Percentiles rank a stretch among this genome's conserved stretches.
Evolutionary conservation across 164 flowering plant genomes (phyloP).

Genomic region (Malania oleifera): DNA sequence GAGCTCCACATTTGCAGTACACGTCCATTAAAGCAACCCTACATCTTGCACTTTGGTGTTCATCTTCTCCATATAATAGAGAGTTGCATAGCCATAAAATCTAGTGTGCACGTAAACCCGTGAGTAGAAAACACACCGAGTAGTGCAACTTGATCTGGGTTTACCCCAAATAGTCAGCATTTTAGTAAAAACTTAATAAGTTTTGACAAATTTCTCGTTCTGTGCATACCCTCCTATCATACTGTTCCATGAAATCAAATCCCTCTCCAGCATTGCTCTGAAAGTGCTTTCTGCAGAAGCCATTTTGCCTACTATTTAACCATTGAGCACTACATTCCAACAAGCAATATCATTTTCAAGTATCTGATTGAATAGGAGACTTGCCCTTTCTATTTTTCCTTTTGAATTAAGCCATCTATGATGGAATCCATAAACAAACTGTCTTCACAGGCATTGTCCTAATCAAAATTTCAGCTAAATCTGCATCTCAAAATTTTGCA

Average conservation of each 20-base stretch:
- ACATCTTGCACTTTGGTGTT: slow-evolving; percentile 6
- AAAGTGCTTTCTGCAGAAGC: slow-evolving; percentile 5
- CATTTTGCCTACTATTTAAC: slow-evolving; percentile 10
- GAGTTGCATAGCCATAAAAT: slow-evolving; percentile 9
- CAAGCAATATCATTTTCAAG: slow-evolving; percentile 12
- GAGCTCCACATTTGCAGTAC: slow-evolving; percentile 20
- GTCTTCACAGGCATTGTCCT: slow-evolving; percentile 13
- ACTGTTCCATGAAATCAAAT: slow-evolving; percentile 25
- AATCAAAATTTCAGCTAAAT: slow-evolving; percentile 15
- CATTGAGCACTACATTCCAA: slow-evolving; percentile 21
- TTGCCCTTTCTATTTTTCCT: slow-evolving; percentile 11
- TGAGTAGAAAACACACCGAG: slow-evolving; percentile 5
- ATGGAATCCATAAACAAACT: slow-evolving; percentile 14
- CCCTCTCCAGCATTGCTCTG: slow-evolving; percentile 16
- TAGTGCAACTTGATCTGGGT: slow-evolving; percentile 13
- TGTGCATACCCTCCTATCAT: slow-evolving; percentile 19
- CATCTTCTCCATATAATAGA: slow-evolving; percentile 10
- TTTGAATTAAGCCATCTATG: slow-evolving; percentile 10
- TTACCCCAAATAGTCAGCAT: slow-evolving; percentile 9
- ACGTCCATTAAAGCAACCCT: slow-evolving; percentile 18
- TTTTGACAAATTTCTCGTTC: slow-evolving; percentile 1
- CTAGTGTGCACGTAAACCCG: slow-evolving; percentile 11
- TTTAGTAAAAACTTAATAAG: slow-evolving; percentile 1
- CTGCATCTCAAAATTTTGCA: slow-evolving; percentile 10
- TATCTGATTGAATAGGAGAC: slow-evolving; percentile 16